These are phyloP conservation scores for Mollisia scopiformis DNA, from an alignment of 2,329 filamentous ascomycete genomes.

Conservation along the genomic window DNA sequence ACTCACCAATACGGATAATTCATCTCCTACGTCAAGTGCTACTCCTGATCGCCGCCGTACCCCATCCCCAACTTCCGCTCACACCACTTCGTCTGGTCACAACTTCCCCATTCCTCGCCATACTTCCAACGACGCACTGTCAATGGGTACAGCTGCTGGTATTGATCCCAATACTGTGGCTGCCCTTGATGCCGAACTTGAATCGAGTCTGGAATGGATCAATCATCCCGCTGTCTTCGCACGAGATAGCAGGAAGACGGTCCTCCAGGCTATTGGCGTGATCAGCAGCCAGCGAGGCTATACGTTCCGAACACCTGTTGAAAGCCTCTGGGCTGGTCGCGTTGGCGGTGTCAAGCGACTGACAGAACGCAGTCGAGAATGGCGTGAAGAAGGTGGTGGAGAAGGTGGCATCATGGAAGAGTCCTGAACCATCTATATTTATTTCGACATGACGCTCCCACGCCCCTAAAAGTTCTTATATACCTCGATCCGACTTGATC, in stretches of 20 bases:
- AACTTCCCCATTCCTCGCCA: constrained; percentile 49
- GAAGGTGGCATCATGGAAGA: constrained; percentile 43
- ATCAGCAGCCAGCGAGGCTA: constrained; percentile 94
- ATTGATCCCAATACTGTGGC: constrained; percentile 82
- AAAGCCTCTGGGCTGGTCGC: constrained; percentile 85
- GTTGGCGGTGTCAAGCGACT: constrained; percentile 80
- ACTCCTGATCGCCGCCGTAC: constrained; percentile 41
- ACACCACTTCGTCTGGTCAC: constrained; percentile 29
- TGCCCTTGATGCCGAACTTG: constrained; percentile 88
- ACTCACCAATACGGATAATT: constrained; percentile 16
- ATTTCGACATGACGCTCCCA: not conserved
- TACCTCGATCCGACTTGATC: not conserved
- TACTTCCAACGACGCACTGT: constrained; percentile 51
- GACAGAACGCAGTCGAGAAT: constrained; percentile 84
- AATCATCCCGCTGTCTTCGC: constrained; percentile 94
- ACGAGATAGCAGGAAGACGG: constrained; percentile 91
- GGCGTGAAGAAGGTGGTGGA: constrained; percentile 74
- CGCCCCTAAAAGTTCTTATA: not conserved
- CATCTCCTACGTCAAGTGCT: constrained; percentile 31
- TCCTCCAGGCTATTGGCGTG: constrained; percentile 94
- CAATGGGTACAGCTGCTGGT: constrained; percentile 64
- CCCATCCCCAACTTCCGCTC: constrained; percentile 47
- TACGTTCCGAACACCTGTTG: constrained; percentile 88
- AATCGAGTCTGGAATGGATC: constrained; percentile 94
- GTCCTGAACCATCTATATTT: constrained; percentile 23